Base-by-base conservation (phyloP, 192 early-diverging fungal species). In the Linderina pennispora region DNA sequence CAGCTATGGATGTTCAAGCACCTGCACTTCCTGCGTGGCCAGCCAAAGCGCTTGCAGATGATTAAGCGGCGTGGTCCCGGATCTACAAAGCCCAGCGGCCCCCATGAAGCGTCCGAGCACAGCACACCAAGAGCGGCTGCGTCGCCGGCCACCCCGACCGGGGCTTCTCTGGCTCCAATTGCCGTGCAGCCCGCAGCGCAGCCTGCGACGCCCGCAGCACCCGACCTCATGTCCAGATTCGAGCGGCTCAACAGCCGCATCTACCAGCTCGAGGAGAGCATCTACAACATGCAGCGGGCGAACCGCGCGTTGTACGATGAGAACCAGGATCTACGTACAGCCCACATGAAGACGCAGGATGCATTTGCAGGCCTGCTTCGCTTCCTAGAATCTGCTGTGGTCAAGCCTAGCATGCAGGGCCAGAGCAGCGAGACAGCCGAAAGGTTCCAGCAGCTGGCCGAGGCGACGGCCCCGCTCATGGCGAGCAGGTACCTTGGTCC, bases 1-100 rank as follows among this genome's bases (percentile, higher is more conserved):
- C 68, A 72, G 45, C 52, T 65, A 38, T 75, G 73, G 57, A 58
- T 56, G 61, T 75, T 75, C 49, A 64, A 65, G 45, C 73, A 75
- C 52, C 45, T 42, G 26, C 53, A 24, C 28, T 75, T 75, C 46
- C 61, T 48, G 9, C 53, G 58, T 34, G 65, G 43, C 42, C 44
- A 69, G 56, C 61, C 56, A 8, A 53, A 49, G 34, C 37, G 55
- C 33, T 53, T 75, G 44, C 66, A 53, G 33, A 50, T 45, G 17
- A 65, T 75, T 45, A 64, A 60, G 54, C 53, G 73, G 22, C 58
- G 68, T 17, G 68, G 68, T 22, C 48, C 62, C 34, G 60, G 63
- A 43, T 18, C 50, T 2, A 10, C 36, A 32, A 8, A n/a, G n/a
- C n/a, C n/a, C n/a, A n/a, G n/a, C n/a, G n/a, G n/a, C n/a, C n/a